Evolutionary conservation across 176 grass and related monocot species (phyloP).

Genomic region (Triticum monococcum): DNA sequence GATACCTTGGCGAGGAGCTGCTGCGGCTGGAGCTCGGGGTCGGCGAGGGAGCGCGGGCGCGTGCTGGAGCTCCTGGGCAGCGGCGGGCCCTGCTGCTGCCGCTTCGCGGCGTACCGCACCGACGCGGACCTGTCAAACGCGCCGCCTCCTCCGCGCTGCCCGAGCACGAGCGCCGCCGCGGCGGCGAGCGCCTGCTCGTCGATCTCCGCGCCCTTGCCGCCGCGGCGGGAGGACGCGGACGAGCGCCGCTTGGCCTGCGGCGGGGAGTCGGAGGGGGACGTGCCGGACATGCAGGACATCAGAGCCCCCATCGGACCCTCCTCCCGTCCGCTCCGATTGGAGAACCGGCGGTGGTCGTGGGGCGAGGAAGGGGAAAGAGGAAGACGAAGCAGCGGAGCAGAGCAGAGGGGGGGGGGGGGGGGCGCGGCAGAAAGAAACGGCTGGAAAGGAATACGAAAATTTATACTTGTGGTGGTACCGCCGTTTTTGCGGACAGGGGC

Average conservation of each 20-base stretch:
- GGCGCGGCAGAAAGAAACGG: slow-evolving; percentile 53
- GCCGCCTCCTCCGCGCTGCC: slow-evolving; percentile 33
- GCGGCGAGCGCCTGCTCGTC: slow-evolving; percentile 84
- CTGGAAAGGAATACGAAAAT: slow-evolving; percentile 42
- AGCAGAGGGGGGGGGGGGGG: too few species aligned
- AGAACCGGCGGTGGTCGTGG: not conserved
- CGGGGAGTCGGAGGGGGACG: slow-evolving; percentile 10
- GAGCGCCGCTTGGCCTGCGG: slow-evolving; percentile 36
- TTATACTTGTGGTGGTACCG: slow-evolving; percentile 34
- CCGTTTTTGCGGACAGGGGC: not conserved
- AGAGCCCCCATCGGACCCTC: slow-evolving; percentile 53
- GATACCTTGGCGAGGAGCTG: slow-evolving; percentile 79
- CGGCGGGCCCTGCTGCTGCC: slow-evolving; percentile 51
- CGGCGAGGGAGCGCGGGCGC: slow-evolving; percentile 67
- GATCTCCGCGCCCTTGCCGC: slow-evolving; percentile 49
- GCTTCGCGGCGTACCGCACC: slow-evolving; percentile 54
- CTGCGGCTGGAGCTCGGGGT: slow-evolving; percentile 77
- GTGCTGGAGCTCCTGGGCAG: slow-evolving; percentile 88
- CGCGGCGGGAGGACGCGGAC: slow-evolving; percentile 30
- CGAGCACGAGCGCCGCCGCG: slow-evolving; percentile 64
- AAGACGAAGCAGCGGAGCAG: not conserved
- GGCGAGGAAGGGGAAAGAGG: not conserved
- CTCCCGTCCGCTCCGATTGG: not conserved
- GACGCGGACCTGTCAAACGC: slow-evolving; percentile 82
- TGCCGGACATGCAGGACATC: slow-evolving; percentile 65